These are phyloP conservation scores for Cocos nucifera DNA, from an alignment of 176 grass and related monocot genomes.

Conservation along the genomic window DNA sequence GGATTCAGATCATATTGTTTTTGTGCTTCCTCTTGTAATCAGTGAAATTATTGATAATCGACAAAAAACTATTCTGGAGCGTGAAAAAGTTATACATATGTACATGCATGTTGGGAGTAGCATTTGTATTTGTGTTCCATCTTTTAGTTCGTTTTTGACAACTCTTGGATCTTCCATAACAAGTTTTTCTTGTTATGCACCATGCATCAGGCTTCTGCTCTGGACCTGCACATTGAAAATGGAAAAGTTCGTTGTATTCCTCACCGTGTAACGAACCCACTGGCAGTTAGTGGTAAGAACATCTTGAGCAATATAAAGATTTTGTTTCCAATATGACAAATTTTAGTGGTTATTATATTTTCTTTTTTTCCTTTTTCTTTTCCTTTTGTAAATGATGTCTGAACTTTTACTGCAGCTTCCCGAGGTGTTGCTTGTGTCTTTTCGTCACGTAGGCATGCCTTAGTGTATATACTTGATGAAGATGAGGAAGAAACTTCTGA, in stretches of 20 bases:
- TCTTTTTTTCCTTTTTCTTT: slow-evolving; percentile 9
- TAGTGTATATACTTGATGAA: slow-evolving; percentile 95
- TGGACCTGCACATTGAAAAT: slow-evolving; percentile 37
- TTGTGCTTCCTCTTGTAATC: too few relatives aligned
- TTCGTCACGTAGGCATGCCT: slow-evolving; percentile 53
- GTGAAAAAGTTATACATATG: background rate
- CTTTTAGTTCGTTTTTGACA: too few relatives aligned
- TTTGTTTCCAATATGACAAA: too few relatives aligned
- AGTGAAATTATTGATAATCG: too few relatives aligned
- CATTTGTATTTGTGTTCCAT: background rate
- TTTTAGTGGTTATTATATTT: too few relatives aligned
- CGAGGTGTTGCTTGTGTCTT: slow-evolving; percentile 82
- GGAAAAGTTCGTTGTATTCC: slow-evolving; percentile 74
- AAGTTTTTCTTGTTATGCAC: background rate
- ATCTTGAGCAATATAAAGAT: background rate
- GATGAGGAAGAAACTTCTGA: slow-evolving; percentile 66
- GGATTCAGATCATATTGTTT: too few relatives aligned
- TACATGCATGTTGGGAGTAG: background rate
- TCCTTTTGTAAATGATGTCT: background rate
- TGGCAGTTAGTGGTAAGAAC: slow-evolving; percentile 84
- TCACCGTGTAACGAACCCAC: slow-evolving; percentile 43
- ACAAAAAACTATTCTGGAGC: too few relatives aligned
- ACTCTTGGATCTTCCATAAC: background rate
- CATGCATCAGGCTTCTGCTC: slow-evolving; percentile 15
- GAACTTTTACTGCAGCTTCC: slow-evolving; percentile 41